A percentile compares a stretch with the other conserved stretches of the same genome.
Evolutionary conservation across 345 rosid genomes (phyloP).

Genomic region (Conringia planisiliqua): DNA sequence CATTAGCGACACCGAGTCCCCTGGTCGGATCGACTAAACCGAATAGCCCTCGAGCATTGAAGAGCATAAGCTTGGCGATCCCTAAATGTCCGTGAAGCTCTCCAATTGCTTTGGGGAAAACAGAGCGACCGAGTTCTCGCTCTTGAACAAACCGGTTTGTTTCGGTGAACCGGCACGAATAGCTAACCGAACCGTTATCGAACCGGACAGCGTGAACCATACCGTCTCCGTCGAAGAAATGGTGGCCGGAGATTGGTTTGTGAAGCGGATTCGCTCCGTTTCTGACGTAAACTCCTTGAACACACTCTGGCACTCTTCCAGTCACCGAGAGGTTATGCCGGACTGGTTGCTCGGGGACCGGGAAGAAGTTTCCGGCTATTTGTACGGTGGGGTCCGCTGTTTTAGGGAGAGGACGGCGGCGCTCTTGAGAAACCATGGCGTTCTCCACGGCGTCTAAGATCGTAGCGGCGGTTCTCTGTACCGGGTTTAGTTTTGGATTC

Average conservation of each 20-base stretch:
- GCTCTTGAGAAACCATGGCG: constrained; percentile 54
- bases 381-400: constrained; percentile 69
- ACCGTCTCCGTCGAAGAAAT: constrained; percentile 86
- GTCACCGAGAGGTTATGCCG: constrained; percentile 47
- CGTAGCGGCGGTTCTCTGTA: constrained; percentile 55
- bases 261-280: constrained; percentile 91
- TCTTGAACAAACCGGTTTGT: constrained; percentile 72
- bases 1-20: constrained; percentile 81
- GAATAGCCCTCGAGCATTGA: constrained; percentile 55
- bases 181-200: constrained; percentile 53
- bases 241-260: constrained; percentile 76
- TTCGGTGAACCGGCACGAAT: constrained; percentile 69
- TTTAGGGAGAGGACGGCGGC: constrained; percentile 52
- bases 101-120: constrained; percentile 81
- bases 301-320: constrained; percentile 58
- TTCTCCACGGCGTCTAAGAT: constrained; percentile 57
- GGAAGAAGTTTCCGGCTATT: constrained; percentile 78
- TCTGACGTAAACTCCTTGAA: constrained; percentile 65
- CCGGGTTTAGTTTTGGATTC: constrained; percentile 37
- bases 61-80: constrained; percentile 67
- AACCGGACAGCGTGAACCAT: constrained; percentile 73
- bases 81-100: constrained; percentile 93
- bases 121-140: constrained; percentile 50
- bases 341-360: constrained; percentile 66
- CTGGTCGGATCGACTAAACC: constrained; percentile 57